Percentiles rank a stretch among this genome's conserved stretches.
These are phyloP conservation scores for Bidens hawaiensis DNA, from an alignment of 140 eudicot species.

Conservation along the genomic window DNA sequence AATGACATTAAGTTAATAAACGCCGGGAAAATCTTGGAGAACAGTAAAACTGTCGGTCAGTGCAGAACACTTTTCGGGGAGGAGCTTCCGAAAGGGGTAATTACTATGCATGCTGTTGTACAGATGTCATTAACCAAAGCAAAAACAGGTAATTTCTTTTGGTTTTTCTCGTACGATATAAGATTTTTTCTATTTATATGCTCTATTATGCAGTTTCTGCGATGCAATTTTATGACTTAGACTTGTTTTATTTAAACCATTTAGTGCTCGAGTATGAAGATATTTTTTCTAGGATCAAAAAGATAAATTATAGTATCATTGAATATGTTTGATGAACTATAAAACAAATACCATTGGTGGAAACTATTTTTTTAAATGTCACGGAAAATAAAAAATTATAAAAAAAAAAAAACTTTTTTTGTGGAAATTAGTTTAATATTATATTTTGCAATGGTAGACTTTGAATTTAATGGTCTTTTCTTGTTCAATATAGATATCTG, in stretches of 20 bases:
- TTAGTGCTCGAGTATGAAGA: background rate
- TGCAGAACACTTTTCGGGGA: constrained; percentile 89
- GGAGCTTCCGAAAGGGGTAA: constrained; percentile 93
- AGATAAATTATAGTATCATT: background rate
- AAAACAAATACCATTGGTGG: background rate
- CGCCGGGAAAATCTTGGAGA: constrained; percentile 87
- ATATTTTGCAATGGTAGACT: too few species aligned
- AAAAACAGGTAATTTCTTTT: constrained; percentile 61
- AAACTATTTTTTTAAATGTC: background rate
- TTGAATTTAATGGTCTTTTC: background rate
- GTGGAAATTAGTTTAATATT: too few species aligned
- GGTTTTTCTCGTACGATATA: background rate
- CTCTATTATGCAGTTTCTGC: background rate
- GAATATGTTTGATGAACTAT: constrained; percentile 3
- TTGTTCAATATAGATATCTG: background rate
- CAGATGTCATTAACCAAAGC: constrained; percentile 86
- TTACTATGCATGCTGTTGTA: constrained; percentile 96
- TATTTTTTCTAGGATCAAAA: background rate
- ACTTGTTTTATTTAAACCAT: background rate
- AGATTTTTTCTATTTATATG: background rate
- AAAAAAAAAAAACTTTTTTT: too few species aligned
- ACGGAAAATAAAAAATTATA: too few species aligned
- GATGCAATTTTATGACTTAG: background rate
- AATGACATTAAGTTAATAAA: constrained; percentile 82
- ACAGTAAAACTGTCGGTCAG: constrained; percentile 79